Evolutionary conservation across 148 eudicot genomes (phyloP).

Genomic region (Rhododendron ovatum): DNA sequence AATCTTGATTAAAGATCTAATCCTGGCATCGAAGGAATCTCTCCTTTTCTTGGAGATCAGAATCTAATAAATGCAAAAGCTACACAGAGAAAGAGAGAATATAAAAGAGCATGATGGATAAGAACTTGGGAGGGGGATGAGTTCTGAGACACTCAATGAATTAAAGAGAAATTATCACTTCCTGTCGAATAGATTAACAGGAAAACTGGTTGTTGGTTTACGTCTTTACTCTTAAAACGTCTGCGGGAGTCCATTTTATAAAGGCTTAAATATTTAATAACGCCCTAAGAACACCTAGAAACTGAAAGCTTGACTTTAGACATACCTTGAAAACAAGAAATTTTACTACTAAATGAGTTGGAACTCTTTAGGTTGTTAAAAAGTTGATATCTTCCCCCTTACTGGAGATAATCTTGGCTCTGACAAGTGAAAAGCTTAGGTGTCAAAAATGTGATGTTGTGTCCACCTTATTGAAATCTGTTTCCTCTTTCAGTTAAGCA

Average conservation of each 20-base stretch:
- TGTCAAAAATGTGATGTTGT: background rate
- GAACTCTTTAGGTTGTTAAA: background rate
- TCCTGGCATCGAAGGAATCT: background rate
- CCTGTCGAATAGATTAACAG: background rate
- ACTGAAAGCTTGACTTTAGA: background rate
- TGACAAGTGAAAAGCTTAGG: background rate
- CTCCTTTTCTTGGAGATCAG: background rate
- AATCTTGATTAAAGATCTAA: background rate
- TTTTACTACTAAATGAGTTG: background rate
- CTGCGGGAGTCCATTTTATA: background rate
- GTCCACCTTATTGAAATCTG: background rate
- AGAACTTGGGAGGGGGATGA: background rate
- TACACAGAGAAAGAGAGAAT: background rate
- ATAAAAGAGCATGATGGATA: background rate
- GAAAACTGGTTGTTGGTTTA: background rate
- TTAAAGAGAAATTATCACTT: background rate
- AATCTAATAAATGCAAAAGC: background rate
- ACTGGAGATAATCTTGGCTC: background rate
- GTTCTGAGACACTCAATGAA: background rate
- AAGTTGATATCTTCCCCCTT: background rate
- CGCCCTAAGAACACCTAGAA: background rate
- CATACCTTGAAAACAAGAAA: background rate
- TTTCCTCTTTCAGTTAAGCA: background rate
- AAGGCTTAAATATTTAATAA: background rate
- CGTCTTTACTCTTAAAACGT: background rate